phyloP scores from a whole-genome alignment of 2,329 filamentous ascomycete genomes.

The Raffaelea deltoideospora region DNA sequence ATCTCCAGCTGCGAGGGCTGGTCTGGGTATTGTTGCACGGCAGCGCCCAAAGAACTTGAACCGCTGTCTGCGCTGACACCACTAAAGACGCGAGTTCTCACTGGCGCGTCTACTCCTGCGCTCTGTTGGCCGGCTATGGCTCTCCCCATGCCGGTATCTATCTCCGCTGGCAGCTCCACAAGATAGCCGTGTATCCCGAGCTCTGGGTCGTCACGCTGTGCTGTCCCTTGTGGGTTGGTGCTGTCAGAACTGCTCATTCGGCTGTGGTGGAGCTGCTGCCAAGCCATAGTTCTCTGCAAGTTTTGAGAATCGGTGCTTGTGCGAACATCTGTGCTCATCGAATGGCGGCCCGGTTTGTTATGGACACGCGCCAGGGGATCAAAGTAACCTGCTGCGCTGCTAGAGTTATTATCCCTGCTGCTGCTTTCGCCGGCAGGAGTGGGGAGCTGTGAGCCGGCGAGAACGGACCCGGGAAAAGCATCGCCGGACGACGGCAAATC shows the following conservation, averaged over 20 bases:
- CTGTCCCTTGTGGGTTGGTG: slow-evolving; percentile 30
- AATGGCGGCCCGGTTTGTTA: slow-evolving; percentile 10
- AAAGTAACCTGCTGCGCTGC: too few species aligned
- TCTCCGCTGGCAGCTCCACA: slow-evolving; percentile 21
- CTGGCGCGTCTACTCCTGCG: too few species aligned
- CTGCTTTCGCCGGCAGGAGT: too few species aligned
- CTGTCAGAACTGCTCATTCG: slow-evolving; percentile 15
- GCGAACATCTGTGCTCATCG: slow-evolving; percentile 4
- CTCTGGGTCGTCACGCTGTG: slow-evolving; percentile 18
- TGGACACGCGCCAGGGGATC: slow-evolving; percentile 9
- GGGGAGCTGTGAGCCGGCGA: too few species aligned
- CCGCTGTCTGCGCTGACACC: slow-evolving; percentile 4
- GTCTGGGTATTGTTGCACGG: slow-evolving; percentile 10
- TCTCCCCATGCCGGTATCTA: not conserved
- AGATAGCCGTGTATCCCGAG: slow-evolving; percentile 21
- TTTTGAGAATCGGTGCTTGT: slow-evolving; percentile 18
- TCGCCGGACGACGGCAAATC: too few species aligned
- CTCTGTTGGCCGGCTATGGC: not conserved
- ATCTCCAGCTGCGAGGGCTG: too few species aligned
- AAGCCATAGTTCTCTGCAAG: slow-evolving; percentile 11
- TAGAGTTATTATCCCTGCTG: too few species aligned
- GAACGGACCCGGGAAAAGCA: too few species aligned
- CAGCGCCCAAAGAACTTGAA: not conserved
- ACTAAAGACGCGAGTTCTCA: slow-evolving; percentile 13
- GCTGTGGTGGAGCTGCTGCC: not conserved